Conservation (phyloP, 2,329 filamentous ascomycete species). For the Diplodia seriata region DNA sequence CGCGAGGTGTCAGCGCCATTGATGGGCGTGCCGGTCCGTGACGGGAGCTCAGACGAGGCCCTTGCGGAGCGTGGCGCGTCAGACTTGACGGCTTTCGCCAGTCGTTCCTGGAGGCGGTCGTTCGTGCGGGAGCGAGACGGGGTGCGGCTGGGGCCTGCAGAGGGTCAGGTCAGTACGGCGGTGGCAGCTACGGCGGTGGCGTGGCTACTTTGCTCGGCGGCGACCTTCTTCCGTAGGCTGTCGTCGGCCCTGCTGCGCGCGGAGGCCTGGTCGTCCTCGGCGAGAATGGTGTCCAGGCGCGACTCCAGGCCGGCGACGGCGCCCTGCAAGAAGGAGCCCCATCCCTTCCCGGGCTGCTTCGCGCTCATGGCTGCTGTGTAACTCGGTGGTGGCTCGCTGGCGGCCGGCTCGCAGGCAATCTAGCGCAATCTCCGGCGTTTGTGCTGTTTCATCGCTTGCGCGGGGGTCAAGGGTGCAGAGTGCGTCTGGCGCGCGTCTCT, state of each 20-base stretch:
- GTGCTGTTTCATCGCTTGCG: slow-evolving; percentile 33
- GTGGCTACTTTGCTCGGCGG: slow-evolving; percentile 44
- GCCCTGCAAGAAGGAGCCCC: slow-evolving; percentile 74
- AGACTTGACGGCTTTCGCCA: slow-evolving; percentile 84
- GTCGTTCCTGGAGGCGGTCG: slow-evolving; percentile 84
- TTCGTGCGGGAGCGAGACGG: slow-evolving; percentile 70
- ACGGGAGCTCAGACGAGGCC: slow-evolving; percentile 58
- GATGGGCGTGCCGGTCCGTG: slow-evolving; percentile 62
- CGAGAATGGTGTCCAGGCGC: slow-evolving; percentile 86
- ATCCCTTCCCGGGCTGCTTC: slow-evolving; percentile 42
- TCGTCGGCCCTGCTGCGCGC: slow-evolving; percentile 52
- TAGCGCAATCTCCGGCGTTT: slow-evolving; percentile 33
- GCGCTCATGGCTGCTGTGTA: slow-evolving; percentile 35
- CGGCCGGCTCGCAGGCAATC: slow-evolving; percentile 14
- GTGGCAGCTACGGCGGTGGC: background rate
- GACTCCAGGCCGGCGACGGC: slow-evolving; percentile 95
- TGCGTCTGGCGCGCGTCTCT: slow-evolving; percentile 27
- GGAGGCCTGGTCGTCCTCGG: slow-evolving; percentile 71
- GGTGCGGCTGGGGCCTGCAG: slow-evolving; percentile 63
- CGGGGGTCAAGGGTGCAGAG: slow-evolving; percentile 11
- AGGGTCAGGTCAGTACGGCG: slow-evolving; percentile 40
- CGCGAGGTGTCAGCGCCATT: slow-evolving; percentile 52
- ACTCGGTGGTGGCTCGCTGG: slow-evolving; percentile 11
- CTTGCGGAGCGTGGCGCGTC: slow-evolving; percentile 56
- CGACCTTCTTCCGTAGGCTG: slow-evolving; percentile 43